Conservation (phyloP, 352 stramenopile species). For the Pythium dissimile region DNA sequence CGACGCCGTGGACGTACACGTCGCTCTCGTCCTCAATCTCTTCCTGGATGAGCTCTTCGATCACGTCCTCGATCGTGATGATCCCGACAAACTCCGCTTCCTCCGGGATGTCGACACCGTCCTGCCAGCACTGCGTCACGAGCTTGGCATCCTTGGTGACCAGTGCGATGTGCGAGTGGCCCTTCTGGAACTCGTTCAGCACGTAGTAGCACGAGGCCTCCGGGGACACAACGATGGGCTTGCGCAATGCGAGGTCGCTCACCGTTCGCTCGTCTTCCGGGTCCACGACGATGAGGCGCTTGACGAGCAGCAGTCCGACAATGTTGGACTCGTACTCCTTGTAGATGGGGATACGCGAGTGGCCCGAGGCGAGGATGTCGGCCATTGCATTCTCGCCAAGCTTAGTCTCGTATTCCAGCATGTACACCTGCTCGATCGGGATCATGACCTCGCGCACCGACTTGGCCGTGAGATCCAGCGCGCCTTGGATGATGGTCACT, state of each 20-base stretch:
- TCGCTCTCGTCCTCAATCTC: slow-evolving; percentile 91
- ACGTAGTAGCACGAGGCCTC: slow-evolving; percentile 83
- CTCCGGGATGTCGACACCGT: slow-evolving; percentile 33
- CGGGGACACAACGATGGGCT: slow-evolving; percentile 81
- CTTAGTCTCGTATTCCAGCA: slow-evolving; percentile 76
- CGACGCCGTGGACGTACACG: slow-evolving; percentile 54
- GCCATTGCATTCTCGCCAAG: slow-evolving; percentile 73
- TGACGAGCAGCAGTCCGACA: slow-evolving; percentile 83
- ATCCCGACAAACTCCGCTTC: slow-evolving; percentile 76
- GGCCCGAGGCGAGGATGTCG: slow-evolving; percentile 81
- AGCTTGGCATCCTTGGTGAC: slow-evolving; percentile 52
- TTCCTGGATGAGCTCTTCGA: slow-evolving; percentile 89
- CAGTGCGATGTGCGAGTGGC: slow-evolving; percentile 78
- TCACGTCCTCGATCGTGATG: slow-evolving; percentile 89
- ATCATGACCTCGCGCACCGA: slow-evolving; percentile 88
- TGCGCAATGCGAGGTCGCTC: slow-evolving; percentile 55
- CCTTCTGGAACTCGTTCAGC: slow-evolving; percentile 91
- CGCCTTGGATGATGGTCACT: slow-evolving; percentile 91
- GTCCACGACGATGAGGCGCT: slow-evolving; percentile 88
- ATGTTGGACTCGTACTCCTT: slow-evolving; percentile 65
- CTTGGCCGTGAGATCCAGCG: slow-evolving; percentile 85
- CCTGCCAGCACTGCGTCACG: slow-evolving; percentile 57
- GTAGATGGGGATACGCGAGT: slow-evolving; percentile 90
- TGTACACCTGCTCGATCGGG: slow-evolving; percentile 82
- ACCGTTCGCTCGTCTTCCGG: slow-evolving; percentile 69